phyloP scores from a whole-genome alignment of 768 basidiomycete species.

The Tulasnella sp. region DNA sequence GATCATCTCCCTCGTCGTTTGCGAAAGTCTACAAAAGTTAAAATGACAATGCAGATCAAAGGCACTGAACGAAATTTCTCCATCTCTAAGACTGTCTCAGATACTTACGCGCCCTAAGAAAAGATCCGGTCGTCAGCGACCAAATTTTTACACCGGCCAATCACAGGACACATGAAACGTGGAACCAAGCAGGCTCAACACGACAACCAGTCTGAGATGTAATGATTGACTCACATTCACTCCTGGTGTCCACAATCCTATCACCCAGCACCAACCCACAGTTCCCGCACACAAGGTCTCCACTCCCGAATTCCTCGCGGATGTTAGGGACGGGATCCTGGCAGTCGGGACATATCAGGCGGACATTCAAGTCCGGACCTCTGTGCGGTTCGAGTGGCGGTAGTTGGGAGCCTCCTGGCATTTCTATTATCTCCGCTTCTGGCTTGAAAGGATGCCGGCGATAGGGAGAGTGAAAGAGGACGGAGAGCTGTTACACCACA shows the following conservation, averaged over 20 bases:
- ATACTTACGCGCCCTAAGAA: constrained; percentile 24
- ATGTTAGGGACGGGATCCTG: constrained; percentile 88
- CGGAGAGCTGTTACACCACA: too few species aligned
- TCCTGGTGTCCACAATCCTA: constrained; percentile 91
- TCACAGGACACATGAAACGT: neutral
- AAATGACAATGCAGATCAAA: neutral
- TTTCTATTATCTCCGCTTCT: neutral
- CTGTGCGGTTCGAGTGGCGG: constrained; percentile 45
- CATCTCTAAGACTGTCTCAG: neutral
- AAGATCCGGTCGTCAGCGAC: neutral
- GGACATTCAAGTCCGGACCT: constrained; percentile 76
- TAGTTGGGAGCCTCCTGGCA: too few species aligned
- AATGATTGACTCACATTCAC: constrained; percentile 69
- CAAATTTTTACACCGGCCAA: neutral
- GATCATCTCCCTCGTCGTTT: constrained; percentile 98
- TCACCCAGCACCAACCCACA: constrained; percentile 95
- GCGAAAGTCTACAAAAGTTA: constrained; percentile 72
- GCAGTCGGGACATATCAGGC: constrained; percentile 92
- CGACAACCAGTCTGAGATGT: too few species aligned
- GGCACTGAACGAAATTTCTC: neutral
- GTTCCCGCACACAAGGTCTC: constrained; percentile 89
- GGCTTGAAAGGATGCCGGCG: neutral
- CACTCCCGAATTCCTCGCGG: constrained; percentile 94
- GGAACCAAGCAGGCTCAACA: too few species aligned
- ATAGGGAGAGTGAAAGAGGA: neutral